phyloP scores from a whole-genome alignment of 257 asterid species.

The Gynochthodes officinalis region DNA sequence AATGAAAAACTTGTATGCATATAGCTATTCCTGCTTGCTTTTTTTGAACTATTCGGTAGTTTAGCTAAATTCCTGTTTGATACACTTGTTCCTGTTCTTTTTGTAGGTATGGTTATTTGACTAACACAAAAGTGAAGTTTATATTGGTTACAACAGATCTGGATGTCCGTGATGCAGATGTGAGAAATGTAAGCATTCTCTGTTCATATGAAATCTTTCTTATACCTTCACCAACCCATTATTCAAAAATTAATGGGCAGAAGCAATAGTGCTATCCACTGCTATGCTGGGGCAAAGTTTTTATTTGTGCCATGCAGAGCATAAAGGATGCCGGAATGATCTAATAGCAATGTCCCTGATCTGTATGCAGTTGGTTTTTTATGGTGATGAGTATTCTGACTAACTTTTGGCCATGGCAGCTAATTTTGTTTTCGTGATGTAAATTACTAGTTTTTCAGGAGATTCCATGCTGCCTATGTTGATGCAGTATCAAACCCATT shows the following conservation, averaged over 20 bases:
- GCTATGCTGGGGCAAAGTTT: not conserved
- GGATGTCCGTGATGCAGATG: constrained; percentile 92
- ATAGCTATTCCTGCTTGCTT: not conserved
- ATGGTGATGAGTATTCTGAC: constrained; percentile 1
- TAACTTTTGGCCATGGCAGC: constrained; percentile 9
- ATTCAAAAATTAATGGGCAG: not conserved
- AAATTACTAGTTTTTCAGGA: constrained; percentile 70
- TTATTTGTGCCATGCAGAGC: not conserved
- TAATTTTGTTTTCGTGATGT: constrained; percentile 16
- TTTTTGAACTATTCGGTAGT: not conserved
- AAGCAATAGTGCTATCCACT: not conserved
- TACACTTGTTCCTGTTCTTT: constrained; percentile 17
- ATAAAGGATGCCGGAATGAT: not conserved
- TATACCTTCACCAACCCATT: not conserved
- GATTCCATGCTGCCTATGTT: constrained; percentile 87
- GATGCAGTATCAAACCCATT: constrained; percentile 98
- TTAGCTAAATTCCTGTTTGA: not conserved
- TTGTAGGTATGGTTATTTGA: constrained; percentile 89
- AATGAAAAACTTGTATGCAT: not conserved
- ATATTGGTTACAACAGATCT: constrained; percentile 94
- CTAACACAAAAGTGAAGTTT: constrained; percentile 97
- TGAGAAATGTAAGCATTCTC: constrained; percentile 68
- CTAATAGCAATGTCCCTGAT: not conserved
- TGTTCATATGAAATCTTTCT: not conserved
- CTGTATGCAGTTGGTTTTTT: constrained; percentile 1